Conservation (phyloP, 345 rosid species). For the Anastatica hierochuntica region DNA sequence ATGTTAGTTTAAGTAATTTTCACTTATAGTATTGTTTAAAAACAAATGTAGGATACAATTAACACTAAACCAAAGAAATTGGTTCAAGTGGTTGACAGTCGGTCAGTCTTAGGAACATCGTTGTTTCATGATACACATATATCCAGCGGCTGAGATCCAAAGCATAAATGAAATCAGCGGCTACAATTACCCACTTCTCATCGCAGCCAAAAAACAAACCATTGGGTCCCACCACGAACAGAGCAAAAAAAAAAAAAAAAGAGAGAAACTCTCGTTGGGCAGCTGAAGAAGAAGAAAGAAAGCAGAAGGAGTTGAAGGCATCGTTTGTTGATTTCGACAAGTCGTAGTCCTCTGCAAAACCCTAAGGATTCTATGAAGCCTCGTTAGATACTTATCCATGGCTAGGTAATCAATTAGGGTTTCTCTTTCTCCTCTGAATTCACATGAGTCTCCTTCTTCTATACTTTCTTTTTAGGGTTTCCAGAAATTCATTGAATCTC, state of each 20-base stretch:
- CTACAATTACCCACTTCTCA: neutral
- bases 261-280: no score
- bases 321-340: neutral
- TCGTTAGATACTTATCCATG: neutral
- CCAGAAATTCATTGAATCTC: neutral
- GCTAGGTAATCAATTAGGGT: conserved; percentile 9
- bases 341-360: neutral
- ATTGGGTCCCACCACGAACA: conserved; percentile 15
- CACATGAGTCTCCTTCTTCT: conserved; percentile 6
- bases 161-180: neutral
- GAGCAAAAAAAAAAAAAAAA: no score
- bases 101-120: no score
- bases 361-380: conserved; percentile 8
- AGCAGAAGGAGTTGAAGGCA: neutral
- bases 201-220: neutral
- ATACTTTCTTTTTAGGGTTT: conserved; percentile 14
- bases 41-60: no score
- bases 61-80: neutral
- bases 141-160: neutral
- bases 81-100: neutral
- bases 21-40: no score
- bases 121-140: neutral
- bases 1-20: no score
- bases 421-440: conserved; percentile 4
- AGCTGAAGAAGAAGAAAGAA: neutral